These are phyloP conservation scores for Colletotrichum gigasporum DNA, from an alignment of 2,329 filamentous ascomycete genomes.

Conservation along the genomic window DNA sequence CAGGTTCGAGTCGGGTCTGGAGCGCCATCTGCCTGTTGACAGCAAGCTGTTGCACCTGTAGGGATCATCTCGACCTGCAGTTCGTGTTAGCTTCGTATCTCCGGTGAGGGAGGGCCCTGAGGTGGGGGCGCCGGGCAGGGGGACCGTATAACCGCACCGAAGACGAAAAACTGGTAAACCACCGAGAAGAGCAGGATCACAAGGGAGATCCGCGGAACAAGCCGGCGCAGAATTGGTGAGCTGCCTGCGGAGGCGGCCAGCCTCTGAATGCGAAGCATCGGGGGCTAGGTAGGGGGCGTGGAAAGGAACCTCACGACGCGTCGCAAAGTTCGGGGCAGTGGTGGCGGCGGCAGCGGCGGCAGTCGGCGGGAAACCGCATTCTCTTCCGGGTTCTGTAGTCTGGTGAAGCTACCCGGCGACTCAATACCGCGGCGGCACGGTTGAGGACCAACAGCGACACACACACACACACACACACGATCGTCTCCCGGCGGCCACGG, in stretches of 20 bases:
- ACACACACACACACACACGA: neutral
- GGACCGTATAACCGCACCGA: neutral
- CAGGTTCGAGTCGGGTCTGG: constrained; percentile 38
- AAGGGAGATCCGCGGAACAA: constrained; percentile 17
- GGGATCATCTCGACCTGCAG: constrained; percentile 48
- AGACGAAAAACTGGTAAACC: constrained; percentile 27
- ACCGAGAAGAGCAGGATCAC: constrained; percentile 21
- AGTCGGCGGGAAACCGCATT: constrained; percentile 20
- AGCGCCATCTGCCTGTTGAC: constrained; percentile 60
- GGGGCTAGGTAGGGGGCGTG: neutral
- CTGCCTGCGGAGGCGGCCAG: constrained; percentile 20
- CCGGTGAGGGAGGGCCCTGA: neutral
- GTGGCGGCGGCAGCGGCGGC: constrained; percentile 3
- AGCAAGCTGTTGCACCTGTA: constrained; percentile 63
- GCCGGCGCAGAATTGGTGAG: constrained; percentile 11
- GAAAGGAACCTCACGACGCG: neutral
- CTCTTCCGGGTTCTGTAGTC: constrained; percentile 6
- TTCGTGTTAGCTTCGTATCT: constrained; percentile 1
- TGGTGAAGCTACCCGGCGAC: neutral
- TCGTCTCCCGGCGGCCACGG: neutral
- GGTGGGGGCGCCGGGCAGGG: neutral
- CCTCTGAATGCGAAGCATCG: constrained; percentile 19
- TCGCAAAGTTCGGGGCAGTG: constrained; percentile 10
- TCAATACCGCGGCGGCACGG: neutral
- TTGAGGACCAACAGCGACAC: neutral